These are phyloP conservation scores for Corinectria fuckeliana DNA, from an alignment of 2,329 filamentous ascomycete genomes.

Conservation along the genomic window DNA sequence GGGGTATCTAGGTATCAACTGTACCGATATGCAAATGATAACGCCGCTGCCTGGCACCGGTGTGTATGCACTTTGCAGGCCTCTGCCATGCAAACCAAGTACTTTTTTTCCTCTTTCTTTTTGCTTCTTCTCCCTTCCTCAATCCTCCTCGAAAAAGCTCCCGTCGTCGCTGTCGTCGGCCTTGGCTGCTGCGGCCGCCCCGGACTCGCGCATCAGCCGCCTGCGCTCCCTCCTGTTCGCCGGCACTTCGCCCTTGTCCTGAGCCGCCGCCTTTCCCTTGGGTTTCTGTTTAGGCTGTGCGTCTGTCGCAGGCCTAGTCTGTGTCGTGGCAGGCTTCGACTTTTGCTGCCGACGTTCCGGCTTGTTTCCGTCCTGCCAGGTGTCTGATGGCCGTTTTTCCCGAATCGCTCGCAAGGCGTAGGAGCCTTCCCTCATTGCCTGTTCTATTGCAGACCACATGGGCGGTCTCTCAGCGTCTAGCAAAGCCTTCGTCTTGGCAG, in stretches of 20 bases:
- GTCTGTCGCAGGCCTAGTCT: constrained; percentile 28
- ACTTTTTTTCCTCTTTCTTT: no score
- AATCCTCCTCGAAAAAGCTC: constrained; percentile 61
- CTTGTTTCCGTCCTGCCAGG: constrained; percentile 17
- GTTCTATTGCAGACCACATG: constrained; percentile 74
- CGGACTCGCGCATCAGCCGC: constrained; percentile 43
- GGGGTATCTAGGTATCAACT: constrained; percentile 21
- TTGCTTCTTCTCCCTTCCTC: not conserved
- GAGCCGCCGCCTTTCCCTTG: constrained; percentile 20
- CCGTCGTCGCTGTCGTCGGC: constrained; percentile 59
- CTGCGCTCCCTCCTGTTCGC: constrained; percentile 45
- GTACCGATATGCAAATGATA: constrained; percentile 23
- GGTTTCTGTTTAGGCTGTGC: constrained; percentile 28
- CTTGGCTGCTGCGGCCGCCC: constrained; percentile 34
- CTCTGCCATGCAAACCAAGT: constrained; percentile 3
- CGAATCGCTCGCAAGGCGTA: constrained; percentile 60
- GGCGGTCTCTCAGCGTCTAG: constrained; percentile 57
- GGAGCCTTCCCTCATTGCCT: constrained; percentile 64
- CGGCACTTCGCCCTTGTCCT: constrained; percentile 30
- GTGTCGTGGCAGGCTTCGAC: constrained; percentile 20
- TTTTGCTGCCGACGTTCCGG: constrained; percentile 25
- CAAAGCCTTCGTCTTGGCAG: constrained; percentile 50
- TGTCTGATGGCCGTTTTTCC: constrained; percentile 52
- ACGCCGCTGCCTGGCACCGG: constrained; percentile 4
- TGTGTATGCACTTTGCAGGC: not conserved